A percentile compares a stretch with the other conserved stretches of the same genome.
phyloP scores from a whole-genome alignment of 768 basidiomycete genomes.

The Phaeotremella fagi region DNA sequence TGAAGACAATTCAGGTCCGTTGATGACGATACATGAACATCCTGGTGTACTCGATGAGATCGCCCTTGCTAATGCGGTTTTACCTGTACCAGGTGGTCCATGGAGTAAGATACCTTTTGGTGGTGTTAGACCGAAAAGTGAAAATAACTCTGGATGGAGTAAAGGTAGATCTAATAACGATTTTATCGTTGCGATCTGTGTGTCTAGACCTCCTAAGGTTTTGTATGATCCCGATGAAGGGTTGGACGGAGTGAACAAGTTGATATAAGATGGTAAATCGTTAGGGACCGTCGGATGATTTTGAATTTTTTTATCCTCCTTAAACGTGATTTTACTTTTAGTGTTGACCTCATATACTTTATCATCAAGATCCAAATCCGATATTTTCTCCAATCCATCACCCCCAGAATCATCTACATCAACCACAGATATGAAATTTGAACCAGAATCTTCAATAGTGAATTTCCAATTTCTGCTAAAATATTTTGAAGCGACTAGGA shows the following conservation, averaged over 20 bases:
- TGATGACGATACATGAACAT: slow-evolving; percentile 85
- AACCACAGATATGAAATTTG: too few species aligned
- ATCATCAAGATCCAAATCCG: too few species aligned
- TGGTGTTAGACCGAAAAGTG: slow-evolving; percentile 81
- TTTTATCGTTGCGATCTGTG: slow-evolving; percentile 79
- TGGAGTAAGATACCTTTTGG: slow-evolving; percentile 92
- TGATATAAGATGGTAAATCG: slow-evolving; percentile 45
- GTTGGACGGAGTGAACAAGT: slow-evolving; percentile 42
- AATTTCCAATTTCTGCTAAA: too few species aligned
- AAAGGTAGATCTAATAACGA: slow-evolving; percentile 82
- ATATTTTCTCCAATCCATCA: background rate
- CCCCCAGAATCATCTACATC: slow-evolving; percentile 23
- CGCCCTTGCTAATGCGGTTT: slow-evolving; percentile 91
- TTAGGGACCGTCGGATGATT: background rate
- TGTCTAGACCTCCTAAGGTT: slow-evolving; percentile 78
- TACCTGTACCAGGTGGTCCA: slow-evolving; percentile 95
- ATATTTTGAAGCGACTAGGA: too few species aligned
- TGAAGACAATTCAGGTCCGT: slow-evolving; percentile 89
- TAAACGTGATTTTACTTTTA: background rate
- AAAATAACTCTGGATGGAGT: slow-evolving; percentile 72
- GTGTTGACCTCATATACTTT: background rate
- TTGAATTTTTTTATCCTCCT: background rate
- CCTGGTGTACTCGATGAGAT: slow-evolving; percentile 76
- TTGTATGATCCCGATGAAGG: slow-evolving; percentile 57
- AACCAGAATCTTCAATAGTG: too few species aligned